Percentiles rank a stretch among this genome's conserved stretches.
Evolutionary conservation across 2,329 filamentous ascomycete genomes (phyloP).

Genomic region (Xylariaceae sp.): DNA sequence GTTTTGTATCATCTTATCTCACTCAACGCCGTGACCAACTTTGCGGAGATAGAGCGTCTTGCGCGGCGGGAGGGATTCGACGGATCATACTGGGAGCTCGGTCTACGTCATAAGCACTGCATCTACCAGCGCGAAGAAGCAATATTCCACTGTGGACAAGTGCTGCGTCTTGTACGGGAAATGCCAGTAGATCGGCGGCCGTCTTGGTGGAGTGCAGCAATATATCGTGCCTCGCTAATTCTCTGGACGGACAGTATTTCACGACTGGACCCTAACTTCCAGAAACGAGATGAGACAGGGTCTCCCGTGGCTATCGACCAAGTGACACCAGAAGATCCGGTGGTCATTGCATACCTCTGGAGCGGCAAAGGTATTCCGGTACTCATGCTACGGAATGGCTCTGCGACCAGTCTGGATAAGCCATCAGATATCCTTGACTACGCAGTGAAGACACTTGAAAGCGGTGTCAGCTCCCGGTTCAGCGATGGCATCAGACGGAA

Average conservation of each 20-base stretch:
- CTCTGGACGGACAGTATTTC: slow-evolving; percentile 61
- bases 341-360: slow-evolving; percentile 39
- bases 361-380: slow-evolving; percentile 36
- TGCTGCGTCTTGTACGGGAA: slow-evolving; percentile 57
- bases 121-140: slow-evolving; percentile 63
- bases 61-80: slow-evolving; percentile 60
- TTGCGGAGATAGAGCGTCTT: slow-evolving; percentile 64
- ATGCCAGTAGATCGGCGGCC: slow-evolving; percentile 62
- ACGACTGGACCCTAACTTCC: slow-evolving; percentile 44
- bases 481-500: slow-evolving; percentile 47
- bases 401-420: slow-evolving; percentile 36
- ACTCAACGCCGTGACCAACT: slow-evolving; percentile 66
- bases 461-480: slow-evolving; percentile 41
- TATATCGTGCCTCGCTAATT: slow-evolving; percentile 65
- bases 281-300: slow-evolving; percentile 23
- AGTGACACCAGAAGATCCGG: slow-evolving; percentile 38
- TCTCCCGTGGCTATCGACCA: slow-evolving; percentile 38
- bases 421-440: slow-evolving; percentile 40
- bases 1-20: slow-evolving; percentile 70
- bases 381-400: slow-evolving; percentile 35
- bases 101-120: slow-evolving; percentile 59
- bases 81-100: slow-evolving; percentile 52
- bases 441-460: slow-evolving; percentile 39
- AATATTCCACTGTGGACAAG: slow-evolving; percentile 66
- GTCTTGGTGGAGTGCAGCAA: slow-evolving; percentile 68